Evolutionary conservation across 805 yeast genomes (phyloP).

Genomic region (Candida dendrica): DNA sequence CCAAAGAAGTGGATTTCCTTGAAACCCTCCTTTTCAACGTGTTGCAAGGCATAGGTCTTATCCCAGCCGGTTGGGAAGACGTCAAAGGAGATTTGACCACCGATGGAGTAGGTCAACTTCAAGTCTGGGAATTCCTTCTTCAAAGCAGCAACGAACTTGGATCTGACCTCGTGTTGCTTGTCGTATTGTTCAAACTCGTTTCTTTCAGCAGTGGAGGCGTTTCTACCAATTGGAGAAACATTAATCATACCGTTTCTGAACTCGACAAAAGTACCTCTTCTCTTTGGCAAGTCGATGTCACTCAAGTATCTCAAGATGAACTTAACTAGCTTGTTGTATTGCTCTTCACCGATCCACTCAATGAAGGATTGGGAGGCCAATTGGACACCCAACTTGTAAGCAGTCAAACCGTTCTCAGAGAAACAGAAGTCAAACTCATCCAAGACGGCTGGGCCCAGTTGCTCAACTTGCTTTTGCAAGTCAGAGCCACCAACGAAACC

Average conservation of each 20-base stretch:
- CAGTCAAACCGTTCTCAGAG: constrained; percentile 96
- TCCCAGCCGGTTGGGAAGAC: constrained; percentile 99
- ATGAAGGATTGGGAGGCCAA: constrained; percentile 93
- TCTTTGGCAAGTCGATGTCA: constrained; percentile 83
- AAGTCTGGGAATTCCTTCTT: constrained; percentile 76
- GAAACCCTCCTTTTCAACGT: constrained; percentile 80
- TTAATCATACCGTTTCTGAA: constrained; percentile 99
- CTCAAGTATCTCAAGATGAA: constrained; percentile 82
- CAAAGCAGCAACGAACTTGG: constrained; percentile 76
- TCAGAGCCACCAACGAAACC: constrained; percentile 99
- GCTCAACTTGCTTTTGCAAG: constrained; percentile 90
- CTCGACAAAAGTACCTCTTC: constrained; percentile 98
- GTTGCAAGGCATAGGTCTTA: constrained; percentile 95
- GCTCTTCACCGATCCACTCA: constrained; percentile 90
- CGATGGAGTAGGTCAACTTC: constrained; percentile 91
- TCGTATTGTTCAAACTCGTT: constrained; percentile 86
- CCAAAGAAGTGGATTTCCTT: constrained; percentile 94
- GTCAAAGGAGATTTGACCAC: constrained; percentile 98
- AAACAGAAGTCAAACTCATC: constrained; percentile 90
- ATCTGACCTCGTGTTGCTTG: constrained; percentile 73
- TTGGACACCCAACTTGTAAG: constrained; percentile 84
- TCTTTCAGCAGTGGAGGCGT: constrained; percentile 92
- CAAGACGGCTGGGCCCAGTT: constrained; percentile 76
- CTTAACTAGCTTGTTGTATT: constrained; percentile 82
- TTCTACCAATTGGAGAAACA: constrained; percentile 97